Base-by-base conservation (phyloP, 2,329 filamentous ascomycete genomes). In the Blastomyces gilchristii region DNA sequence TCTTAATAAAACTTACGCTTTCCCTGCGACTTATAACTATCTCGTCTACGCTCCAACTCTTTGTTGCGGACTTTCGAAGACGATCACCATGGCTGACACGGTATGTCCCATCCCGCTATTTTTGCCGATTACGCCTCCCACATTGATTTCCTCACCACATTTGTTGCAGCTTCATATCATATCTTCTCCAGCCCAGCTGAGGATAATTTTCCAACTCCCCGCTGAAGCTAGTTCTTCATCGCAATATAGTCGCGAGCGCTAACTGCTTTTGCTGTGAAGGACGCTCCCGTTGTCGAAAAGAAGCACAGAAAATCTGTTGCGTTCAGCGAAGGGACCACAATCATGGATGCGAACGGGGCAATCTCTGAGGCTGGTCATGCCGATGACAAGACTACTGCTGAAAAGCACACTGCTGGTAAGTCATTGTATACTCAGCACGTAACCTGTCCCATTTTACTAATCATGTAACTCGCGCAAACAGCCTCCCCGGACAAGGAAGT, bases 251-350 rank as follows among this genome's bases (percentile, higher is more conserved):
- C 11, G 9, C n/a, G n/a, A 58, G 22, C 25, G 22, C 74, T 74
- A 64, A 68, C 58, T 63, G 63, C 53, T 69, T 68, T 62, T 64
- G 65, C 60, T 64, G 63, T 63, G 63, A 65, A 80, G 78, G 77
- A 79, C 71, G 74, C 77, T 61, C 54, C 63, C 18, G 28, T 67
- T 53, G 65, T 65, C 41, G 65, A 66, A 47, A 66, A 61, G 45
- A 91, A 89, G 77, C 86, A 88, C 72, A 89, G 92, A 79, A 96
- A 97, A 80, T 95, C 91, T 57, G 93, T 97, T 72, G 87, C 91
- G 68, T 97, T 97, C 77, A 92, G 88, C 75, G 89, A 94, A 78
- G 90, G 90, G 73, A 85, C 90, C 71, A 84, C 89, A 68, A 86
- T 96, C 71, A 92, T 97, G 76, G 90, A 96, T 81, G 85, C 86